phyloP scores from a whole-genome alignment of 2,329 filamentous ascomycete species.

The Alternaria arborescens region DNA sequence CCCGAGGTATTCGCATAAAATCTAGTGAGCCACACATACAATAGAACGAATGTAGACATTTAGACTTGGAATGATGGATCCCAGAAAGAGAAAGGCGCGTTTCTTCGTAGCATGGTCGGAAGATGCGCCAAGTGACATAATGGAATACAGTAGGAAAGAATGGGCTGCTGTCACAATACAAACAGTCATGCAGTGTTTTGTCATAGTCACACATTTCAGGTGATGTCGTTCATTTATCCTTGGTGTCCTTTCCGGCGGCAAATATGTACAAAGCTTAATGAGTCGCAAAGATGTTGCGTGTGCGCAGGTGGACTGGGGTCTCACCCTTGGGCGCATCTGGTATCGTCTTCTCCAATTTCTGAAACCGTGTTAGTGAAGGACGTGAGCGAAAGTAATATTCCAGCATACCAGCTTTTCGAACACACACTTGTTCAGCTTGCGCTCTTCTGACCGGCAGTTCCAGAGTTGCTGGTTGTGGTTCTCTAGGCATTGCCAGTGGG shows the following conservation, averaged over 20 bases:
- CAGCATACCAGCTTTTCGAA: conserved; percentile 87
- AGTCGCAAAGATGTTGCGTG: conserved; percentile 54
- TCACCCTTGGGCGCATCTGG: conserved; percentile 60
- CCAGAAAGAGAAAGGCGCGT: not conserved
- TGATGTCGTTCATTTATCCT: conserved; percentile 29
- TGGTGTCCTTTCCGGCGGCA: conserved; percentile 22
- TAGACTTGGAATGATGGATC: not conserved
- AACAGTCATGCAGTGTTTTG: conserved; percentile 15
- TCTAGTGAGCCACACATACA: not conserved
- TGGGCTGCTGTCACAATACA: conserved; percentile 20
- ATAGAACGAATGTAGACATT: not conserved
- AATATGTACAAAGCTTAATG: conserved; percentile 47
- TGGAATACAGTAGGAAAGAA: conserved; percentile 2
- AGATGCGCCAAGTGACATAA: not conserved
- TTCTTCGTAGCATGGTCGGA: not conserved
- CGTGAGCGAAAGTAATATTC: not conserved
- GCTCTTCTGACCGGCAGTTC: conserved; percentile 89
- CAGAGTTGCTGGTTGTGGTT: conserved; percentile 98
- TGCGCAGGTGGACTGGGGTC: conserved; percentile 59
- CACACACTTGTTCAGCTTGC: conserved; percentile 92
- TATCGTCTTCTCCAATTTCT: conserved; percentile 63
- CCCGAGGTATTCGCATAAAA: not conserved
- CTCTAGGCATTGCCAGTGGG: conserved; percentile 95
- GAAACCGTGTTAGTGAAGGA: conserved; percentile 12
- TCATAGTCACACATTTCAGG: conserved; percentile 8